These are phyloP conservation scores for Plectranthus barbatus DNA, from an alignment of 257 asterid genomes.

Conservation along the genomic window DNA sequence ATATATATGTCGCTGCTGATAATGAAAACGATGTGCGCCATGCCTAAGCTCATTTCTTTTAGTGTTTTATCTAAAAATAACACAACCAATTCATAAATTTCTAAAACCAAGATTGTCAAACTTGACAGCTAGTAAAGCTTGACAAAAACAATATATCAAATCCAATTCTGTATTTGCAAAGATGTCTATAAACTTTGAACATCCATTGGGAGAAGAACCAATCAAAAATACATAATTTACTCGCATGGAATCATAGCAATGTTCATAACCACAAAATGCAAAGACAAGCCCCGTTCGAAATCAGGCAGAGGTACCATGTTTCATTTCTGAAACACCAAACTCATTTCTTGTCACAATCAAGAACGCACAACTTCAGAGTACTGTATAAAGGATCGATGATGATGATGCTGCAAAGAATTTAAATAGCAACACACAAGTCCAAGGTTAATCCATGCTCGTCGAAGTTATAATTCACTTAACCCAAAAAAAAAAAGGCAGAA, in stretches of 20 bases:
- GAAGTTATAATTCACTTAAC: no score
- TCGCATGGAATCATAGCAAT: conserved; percentile 30
- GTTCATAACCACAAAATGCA: conserved; percentile 25
- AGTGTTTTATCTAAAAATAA: no score
- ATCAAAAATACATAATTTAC: conserved; percentile 32
- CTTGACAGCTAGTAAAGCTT: not conserved
- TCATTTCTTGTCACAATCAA: conserved; percentile 23
- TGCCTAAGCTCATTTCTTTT: no score
- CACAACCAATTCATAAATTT: no score
- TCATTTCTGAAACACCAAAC: conserved; percentile 35
- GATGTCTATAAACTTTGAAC: conserved; percentile 25
- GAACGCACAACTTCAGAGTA: conserved; percentile 33
- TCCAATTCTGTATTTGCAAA: conserved; percentile 22
- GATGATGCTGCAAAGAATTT: conserved; percentile 30
- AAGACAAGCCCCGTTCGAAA: conserved; percentile 15
- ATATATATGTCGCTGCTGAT: no score
- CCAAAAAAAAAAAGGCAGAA: not conserved
- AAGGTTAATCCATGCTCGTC: conserved; percentile 1
- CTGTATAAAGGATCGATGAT: conserved; percentile 13
- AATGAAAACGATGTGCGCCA: no score
- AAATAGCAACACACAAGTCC: not conserved
- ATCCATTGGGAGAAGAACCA: conserved; percentile 30
- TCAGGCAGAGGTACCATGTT: conserved; percentile 20
- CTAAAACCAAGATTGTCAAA: not conserved
- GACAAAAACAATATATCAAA: conserved; percentile 6